phyloP scores from a whole-genome alignment of 192 early-diverging fungal genomes.

The Backusella sp. region DNA sequence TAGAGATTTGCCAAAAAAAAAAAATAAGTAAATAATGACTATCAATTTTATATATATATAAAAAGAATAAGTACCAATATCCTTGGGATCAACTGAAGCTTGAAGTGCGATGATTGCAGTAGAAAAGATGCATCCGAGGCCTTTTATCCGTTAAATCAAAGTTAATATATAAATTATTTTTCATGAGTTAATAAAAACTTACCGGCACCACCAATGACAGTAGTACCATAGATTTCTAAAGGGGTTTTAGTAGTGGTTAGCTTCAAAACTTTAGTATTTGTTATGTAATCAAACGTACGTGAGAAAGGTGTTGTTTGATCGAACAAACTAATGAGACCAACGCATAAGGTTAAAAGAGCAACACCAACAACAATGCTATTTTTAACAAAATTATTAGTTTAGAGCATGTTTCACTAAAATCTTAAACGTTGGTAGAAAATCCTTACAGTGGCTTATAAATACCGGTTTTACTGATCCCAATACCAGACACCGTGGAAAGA shows the following conservation, averaged over 20 bases:
- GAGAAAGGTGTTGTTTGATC: conserved; percentile 32
- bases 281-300: neutral
- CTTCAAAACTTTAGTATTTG: neutral
- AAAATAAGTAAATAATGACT: neutral
- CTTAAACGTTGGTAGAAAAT: neutral
- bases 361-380: conserved; percentile 50
- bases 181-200: neutral
- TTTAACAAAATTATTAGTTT: conserved; percentile 6
- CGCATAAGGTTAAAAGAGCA: conserved; percentile 58
- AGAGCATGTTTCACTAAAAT: neutral
- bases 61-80: conserved; percentile 25
- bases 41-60: neutral
- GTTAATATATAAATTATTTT: neutral
- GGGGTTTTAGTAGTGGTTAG: neutral
- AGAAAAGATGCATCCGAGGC: conserved; percentile 32
- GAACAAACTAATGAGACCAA: conserved; percentile 63
- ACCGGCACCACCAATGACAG: conserved; percentile 25
- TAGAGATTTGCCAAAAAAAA: neutral
- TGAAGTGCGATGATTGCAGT: conserved; percentile 37
- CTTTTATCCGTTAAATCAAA: neutral
- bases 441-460: conserved; percentile 28
- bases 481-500: conserved; percentile 20
- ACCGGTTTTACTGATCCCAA: conserved; percentile 22
- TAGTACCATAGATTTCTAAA: conserved; percentile 28
- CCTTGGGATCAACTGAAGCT: conserved; percentile 29